phyloP scores from a whole-genome alignment of 139 green algal genomes.

The Protoeuglena noctilucae region DNA sequence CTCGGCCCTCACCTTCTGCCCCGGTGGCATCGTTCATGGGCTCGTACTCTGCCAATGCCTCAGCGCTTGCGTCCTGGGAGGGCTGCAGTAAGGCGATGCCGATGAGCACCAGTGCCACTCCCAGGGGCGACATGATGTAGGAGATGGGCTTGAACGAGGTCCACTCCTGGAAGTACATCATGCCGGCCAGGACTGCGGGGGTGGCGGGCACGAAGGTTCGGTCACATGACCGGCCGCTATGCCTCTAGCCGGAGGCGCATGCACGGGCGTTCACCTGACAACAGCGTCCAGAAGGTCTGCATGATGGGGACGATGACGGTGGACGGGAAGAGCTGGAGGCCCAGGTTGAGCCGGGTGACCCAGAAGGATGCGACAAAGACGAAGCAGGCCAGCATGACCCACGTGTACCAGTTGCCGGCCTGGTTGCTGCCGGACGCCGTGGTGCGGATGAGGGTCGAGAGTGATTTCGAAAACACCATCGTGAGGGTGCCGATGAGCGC shows the following conservation, averaged over 20 bases:
- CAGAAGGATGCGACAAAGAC: conserved; percentile 10
- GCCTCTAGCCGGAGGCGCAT: too few relatives aligned
- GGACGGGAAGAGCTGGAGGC: conserved; percentile 56
- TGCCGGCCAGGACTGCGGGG: conserved; percentile 50
- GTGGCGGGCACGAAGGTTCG: too few relatives aligned
- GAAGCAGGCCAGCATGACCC: conserved; percentile 46
- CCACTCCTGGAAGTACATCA: conserved; percentile 70
- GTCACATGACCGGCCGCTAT: too few relatives aligned
- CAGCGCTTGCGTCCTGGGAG: too few relatives aligned
- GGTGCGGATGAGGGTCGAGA: conserved; percentile 59
- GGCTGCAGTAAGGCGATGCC: background rate
- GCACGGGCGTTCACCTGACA: too few relatives aligned
- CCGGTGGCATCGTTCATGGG: too few relatives aligned
- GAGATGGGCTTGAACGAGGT: conserved; percentile 26
- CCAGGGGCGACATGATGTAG: conserved; percentile 52
- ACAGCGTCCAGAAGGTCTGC: conserved; percentile 73
- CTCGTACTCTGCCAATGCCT: too few relatives aligned
- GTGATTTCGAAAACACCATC: conserved; percentile 67
- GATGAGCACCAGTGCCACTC: conserved; percentile 14
- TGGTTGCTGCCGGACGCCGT: conserved; percentile 43
- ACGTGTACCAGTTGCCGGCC: conserved; percentile 64
- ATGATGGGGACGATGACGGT: conserved; percentile 72
- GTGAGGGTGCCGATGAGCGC: conserved; percentile 64
- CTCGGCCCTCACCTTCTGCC: too few relatives aligned
- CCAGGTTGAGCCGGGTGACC: conserved; percentile 22